Percentiles rank a stretch among this genome's conserved stretches.
phyloP scores from a whole-genome alignment of 1,139 yeast genomes.

The Yamadazyma blattariae region DNA sequence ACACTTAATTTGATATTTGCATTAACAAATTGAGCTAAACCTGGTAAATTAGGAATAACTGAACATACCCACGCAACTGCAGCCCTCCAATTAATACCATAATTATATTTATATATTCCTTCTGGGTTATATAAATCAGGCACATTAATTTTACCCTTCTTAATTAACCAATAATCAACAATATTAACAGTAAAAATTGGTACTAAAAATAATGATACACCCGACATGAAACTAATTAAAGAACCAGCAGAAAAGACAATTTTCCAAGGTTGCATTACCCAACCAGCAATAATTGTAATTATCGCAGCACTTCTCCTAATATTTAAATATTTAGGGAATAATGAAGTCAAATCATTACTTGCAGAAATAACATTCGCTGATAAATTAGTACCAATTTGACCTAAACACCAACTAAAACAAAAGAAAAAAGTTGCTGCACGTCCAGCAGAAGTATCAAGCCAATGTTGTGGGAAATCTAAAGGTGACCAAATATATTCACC shows the following conservation, averaged over 20 bases:
- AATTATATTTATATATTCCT: slow-evolving; percentile 12
- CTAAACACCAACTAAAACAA: slow-evolving; percentile 41
- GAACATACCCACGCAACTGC: slow-evolving; percentile 13
- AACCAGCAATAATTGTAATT: slow-evolving; percentile 33
- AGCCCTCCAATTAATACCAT: slow-evolving; percentile 16
- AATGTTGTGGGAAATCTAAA: slow-evolving; percentile 11
- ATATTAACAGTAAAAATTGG: slow-evolving; percentile 15
- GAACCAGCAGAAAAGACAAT: slow-evolving; percentile 14
- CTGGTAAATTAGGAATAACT: slow-evolving; percentile 15
- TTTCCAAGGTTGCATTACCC: slow-evolving; percentile 36
- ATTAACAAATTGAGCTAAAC: slow-evolving; percentile 14
- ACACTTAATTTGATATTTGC: slow-evolving; percentile 8
- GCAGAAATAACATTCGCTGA: slow-evolving; percentile 52
- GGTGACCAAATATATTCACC: slow-evolving; percentile 15
- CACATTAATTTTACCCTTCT: slow-evolving; percentile 11
- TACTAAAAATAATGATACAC: slow-evolving; percentile 14
- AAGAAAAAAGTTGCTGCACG: slow-evolving; percentile 48
- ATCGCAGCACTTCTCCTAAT: slow-evolving; percentile 49
- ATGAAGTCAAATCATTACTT: slow-evolving; percentile 51
- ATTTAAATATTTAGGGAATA: slow-evolving; percentile 48
- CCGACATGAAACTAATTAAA: slow-evolving; percentile 14
- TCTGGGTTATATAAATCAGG: slow-evolving; percentile 13
- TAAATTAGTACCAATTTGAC: slow-evolving; percentile 47
- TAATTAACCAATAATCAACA: slow-evolving; percentile 15
- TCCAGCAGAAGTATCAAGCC: slow-evolving; percentile 14